Evolutionary conservation across 2,329 filamentous ascomycete species (phyloP).

Genomic region (Cladosporium sp.): DNA sequence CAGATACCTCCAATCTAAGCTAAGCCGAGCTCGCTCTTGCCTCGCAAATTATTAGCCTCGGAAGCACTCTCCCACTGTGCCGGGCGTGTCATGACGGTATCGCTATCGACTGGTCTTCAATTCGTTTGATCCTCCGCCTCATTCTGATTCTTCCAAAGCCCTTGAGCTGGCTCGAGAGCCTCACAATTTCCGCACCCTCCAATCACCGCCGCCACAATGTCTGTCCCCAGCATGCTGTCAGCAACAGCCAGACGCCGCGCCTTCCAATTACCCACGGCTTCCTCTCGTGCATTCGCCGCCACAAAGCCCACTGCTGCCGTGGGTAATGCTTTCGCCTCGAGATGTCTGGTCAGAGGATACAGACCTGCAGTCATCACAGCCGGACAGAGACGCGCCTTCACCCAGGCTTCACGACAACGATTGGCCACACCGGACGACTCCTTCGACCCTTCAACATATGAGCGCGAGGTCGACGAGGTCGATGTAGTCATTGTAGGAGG

Average conservation of each 20-base stretch:
- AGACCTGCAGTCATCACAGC: conserved; percentile 37
- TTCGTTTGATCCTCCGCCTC: conserved; percentile 4
- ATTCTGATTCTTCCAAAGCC: not conserved
- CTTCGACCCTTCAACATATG: conserved; percentile 56
- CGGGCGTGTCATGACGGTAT: conserved; percentile 16
- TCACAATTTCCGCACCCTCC: not conserved
- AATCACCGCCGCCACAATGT: conserved; percentile 22
- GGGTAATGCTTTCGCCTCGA: conserved; percentile 23
- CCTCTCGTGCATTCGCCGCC: conserved; percentile 20
- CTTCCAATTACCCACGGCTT: conserved; percentile 15
- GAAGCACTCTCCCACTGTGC: not conserved
- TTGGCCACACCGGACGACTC: conserved; percentile 42
- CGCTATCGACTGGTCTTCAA: not conserved
- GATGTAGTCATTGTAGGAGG: conserved; percentile 97
- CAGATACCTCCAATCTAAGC: not conserved
- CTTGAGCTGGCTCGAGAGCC: conserved; percentile 4
- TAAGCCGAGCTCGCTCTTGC: conserved; percentile 10
- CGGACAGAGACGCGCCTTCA: conserved; percentile 37
- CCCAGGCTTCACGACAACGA: conserved; percentile 31
- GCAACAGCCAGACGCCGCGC: conserved; percentile 24
- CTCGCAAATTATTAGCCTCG: conserved; percentile 15
- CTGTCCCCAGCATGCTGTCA: conserved; percentile 26
- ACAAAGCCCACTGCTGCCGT: conserved; percentile 11
- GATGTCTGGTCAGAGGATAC: conserved; percentile 29
- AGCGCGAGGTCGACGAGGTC: conserved; percentile 88